phyloP scores from a whole-genome alignment of 208 protist species.

The Trypanosoma rangeli region DNA sequence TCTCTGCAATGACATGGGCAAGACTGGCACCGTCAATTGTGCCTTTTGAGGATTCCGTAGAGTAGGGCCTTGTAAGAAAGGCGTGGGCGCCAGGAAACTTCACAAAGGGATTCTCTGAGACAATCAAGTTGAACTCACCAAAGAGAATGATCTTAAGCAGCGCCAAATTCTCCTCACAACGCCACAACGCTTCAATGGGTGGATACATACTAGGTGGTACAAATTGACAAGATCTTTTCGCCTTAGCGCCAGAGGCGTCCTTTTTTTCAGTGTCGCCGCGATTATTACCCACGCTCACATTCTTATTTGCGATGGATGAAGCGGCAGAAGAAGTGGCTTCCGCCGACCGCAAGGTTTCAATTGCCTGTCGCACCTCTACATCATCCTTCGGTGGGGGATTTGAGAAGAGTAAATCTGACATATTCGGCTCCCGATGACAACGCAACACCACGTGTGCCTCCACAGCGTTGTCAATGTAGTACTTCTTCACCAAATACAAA shows the following conservation, averaged over 20 bases:
- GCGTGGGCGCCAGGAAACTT: slow-evolving; percentile 76
- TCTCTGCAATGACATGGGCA: slow-evolving; percentile 65
- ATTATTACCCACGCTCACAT: too few species aligned
- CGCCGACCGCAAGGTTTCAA: slow-evolving; percentile 12
- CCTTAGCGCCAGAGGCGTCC: background rate
- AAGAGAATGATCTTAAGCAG: slow-evolving; percentile 82
- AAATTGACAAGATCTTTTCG: background rate
- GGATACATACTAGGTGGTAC: slow-evolving; percentile 44
- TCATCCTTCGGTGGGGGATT: slow-evolving; percentile 80
- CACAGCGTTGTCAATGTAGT: slow-evolving; percentile 84
- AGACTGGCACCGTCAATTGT: slow-evolving; percentile 42
- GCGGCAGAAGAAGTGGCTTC: slow-evolving; percentile 7
- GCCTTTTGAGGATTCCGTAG: slow-evolving; percentile 14
- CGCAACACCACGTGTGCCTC: slow-evolving; percentile 86
- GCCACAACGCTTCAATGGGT: slow-evolving; percentile 73
- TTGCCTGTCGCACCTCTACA: slow-evolving; percentile 47
- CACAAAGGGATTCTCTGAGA: slow-evolving; percentile 79
- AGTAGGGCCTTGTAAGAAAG: slow-evolving; percentile 65
- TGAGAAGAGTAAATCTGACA: slow-evolving; percentile 68
- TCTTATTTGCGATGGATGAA: background rate
- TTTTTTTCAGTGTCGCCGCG: background rate
- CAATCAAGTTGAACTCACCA: slow-evolving; percentile 84
- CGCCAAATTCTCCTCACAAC: slow-evolving; percentile 73
- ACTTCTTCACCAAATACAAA: slow-evolving; percentile 71
- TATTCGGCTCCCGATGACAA: slow-evolving; percentile 67